Evolutionary conservation across 179 eudicot species (phyloP).

Genomic region (Beta corolliflora): DNA sequence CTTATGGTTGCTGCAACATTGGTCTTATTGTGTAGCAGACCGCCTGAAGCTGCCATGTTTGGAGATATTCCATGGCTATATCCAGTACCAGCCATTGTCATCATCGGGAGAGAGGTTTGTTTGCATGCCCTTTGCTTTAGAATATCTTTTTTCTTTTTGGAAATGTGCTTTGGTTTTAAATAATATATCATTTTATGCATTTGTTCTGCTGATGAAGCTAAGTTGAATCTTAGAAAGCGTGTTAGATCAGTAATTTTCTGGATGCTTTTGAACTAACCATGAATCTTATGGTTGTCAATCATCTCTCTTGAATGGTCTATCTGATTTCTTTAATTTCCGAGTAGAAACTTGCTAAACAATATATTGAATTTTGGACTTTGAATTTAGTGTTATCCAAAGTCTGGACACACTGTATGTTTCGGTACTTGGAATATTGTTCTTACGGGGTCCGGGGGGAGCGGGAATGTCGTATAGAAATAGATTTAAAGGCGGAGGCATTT

Average conservation of each 20-base stretch:
- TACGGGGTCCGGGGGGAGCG: neutral
- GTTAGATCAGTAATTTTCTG: neutral
- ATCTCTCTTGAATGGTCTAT: neutral
- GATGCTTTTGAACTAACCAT: neutral
- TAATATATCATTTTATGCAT: neutral
- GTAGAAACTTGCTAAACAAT: neutral
- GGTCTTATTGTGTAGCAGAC: conserved; percentile 85
- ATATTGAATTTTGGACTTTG: neutral
- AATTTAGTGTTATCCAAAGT: too few species aligned
- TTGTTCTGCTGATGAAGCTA: neutral
- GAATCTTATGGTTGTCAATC: neutral
- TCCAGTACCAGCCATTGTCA: conserved; percentile 83
- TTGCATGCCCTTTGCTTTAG: conserved; percentile 2
- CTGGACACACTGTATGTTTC: neutral
- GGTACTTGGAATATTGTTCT: neutral
- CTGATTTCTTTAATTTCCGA: neutral
- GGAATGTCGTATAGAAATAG: neutral
- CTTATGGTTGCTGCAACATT: conserved; percentile 99
- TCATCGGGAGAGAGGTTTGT: conserved; percentile 96
- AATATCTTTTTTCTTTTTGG: neutral
- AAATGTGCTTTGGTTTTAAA: neutral
- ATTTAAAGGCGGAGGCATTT: neutral
- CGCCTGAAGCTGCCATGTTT: conserved; percentile 67
- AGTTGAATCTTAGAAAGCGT: conserved; percentile 9
- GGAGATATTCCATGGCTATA: conserved; percentile 86